Evolutionary conservation across 2,329 filamentous ascomycete genomes (phyloP).

Genomic region (Fusarium tuaranense): DNA sequence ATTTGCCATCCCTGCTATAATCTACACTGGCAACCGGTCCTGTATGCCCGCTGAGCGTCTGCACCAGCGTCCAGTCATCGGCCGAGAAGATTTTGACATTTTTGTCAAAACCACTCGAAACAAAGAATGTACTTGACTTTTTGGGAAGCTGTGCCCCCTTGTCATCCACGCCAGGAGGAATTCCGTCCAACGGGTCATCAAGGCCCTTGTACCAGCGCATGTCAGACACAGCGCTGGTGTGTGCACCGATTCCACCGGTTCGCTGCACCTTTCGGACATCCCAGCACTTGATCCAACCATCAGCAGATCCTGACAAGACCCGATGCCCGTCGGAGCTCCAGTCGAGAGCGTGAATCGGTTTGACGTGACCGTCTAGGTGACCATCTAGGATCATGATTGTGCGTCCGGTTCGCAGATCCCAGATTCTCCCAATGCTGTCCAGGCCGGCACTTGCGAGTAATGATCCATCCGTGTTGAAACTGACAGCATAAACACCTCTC

Average conservation of each 20-base stretch:
- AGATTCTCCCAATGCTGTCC: constrained; percentile 94
- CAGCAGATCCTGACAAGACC: constrained; percentile 91
- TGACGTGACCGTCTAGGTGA: constrained; percentile 83
- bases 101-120: constrained; percentile 91
- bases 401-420: constrained; percentile 92
- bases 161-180: constrained; percentile 70
- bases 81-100: constrained; percentile 96
- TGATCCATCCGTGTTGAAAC: constrained; percentile 92
- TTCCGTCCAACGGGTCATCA: constrained; percentile 77
- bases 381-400: constrained; percentile 97
- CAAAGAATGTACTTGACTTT: constrained; percentile 91
- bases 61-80: constrained; percentile 93
- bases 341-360: constrained; percentile 92
- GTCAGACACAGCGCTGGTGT: constrained; percentile 92
- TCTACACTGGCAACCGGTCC: constrained; percentile 93
- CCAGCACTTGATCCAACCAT: constrained; percentile 99
- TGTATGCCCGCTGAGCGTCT: constrained; percentile 89
- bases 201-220: constrained; percentile 92
- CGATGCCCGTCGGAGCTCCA: constrained; percentile 93
- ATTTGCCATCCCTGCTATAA: constrained; percentile 85
- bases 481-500: constrained; percentile 89
- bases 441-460: constrained; percentile 91
- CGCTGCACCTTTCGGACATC: constrained; percentile 90
- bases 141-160: constrained; percentile 78
- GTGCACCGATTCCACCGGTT: constrained; percentile 87